Evolutionary conservation across 129 eudicot species (phyloP), one percentile per base, ranked within the genome.

Genomic region (Scalesia atractyloides): DNA sequence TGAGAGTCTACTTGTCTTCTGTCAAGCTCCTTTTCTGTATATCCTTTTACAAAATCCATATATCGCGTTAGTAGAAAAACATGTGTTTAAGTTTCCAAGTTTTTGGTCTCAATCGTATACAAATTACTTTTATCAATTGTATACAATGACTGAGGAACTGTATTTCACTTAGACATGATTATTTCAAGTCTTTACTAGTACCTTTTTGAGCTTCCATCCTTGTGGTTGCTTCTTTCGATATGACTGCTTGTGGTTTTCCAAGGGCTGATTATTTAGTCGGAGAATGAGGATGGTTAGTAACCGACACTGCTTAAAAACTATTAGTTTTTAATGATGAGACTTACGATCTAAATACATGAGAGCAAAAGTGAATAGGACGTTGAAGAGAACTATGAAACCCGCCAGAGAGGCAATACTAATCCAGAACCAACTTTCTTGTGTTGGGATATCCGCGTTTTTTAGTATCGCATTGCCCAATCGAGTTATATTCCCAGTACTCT

Each of bases 201-300:
- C 52, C 62, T 50, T 66, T 66, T 30, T 53, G 64, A 51, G 68
- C 16, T 49, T 68, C 82, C 57, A 12, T 59, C 34, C 67, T 62
- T 47, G 49, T 75, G 11, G 70, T 56, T 60, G 70, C 54, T 69
- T 78, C 84, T 78, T 84, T 73, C 1, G 90, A 76, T 65, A 83
- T 70, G 44, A 85, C 71, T 14, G 85, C 87, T 81, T 84, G 96
- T 61, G 79, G 84, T 66, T 81, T 89, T 62, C 80, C 90, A 11
- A 71, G 83, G 13, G 96, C 96, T 89, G 34, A 48, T 64, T n/a
- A 50, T 8, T 48, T 36, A 52, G 20, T 24, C 5, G 6, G 37
- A 14, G 24, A 69, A 59, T 19, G 14, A 68, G 64, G 59, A 68
- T 7, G 34, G 49, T 56, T 15, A 37, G 72, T 37, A 30, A 30